These are phyloP conservation scores for Huntiella moniliformis DNA, from an alignment of 2,329 filamentous ascomycete species.

Conservation along the genomic window DNA sequence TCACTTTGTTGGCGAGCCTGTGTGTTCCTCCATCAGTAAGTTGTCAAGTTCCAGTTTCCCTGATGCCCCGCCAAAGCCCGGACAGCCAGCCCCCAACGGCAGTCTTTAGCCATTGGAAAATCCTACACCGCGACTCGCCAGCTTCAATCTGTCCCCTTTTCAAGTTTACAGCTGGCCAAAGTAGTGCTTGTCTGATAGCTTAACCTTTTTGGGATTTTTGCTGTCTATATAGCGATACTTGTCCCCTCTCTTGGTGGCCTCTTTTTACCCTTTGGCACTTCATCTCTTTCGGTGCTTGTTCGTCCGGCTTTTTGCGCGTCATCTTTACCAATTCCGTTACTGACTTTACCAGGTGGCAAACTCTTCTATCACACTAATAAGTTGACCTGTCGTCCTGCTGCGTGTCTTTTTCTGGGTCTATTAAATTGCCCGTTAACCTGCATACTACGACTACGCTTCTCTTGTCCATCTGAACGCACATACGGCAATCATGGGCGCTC, in stretches of 20 bases:
- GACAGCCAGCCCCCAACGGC: too few species aligned
- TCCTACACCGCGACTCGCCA: slow-evolving; percentile 1
- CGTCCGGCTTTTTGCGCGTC: not conserved
- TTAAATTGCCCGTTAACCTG: not conserved
- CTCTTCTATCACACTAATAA: not conserved
- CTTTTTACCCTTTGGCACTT: not conserved
- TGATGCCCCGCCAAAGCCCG: too few species aligned
- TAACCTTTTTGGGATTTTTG: not conserved
- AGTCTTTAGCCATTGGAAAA: not conserved
- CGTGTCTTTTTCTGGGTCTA: not conserved
- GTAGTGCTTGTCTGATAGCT: not conserved
- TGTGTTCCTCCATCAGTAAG: too few species aligned
- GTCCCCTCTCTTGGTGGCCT: not conserved
- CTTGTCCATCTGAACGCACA: not conserved
- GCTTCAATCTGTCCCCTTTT: not conserved
- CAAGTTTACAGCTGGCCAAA: not conserved
- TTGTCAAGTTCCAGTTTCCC: too few species aligned
- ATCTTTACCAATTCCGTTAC: not conserved
- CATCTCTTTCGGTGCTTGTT: too few species aligned
- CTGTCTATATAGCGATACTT: not conserved
- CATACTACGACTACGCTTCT: too few species aligned
- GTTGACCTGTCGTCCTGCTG: not conserved
- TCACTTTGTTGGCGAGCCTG: too few species aligned
- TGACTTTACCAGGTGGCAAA: not conserved
- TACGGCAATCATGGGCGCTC: slow-evolving; percentile 31